Conservation (phyloP, 2,329 filamentous ascomycete species). For the Elsinoe necatrix region DNA sequence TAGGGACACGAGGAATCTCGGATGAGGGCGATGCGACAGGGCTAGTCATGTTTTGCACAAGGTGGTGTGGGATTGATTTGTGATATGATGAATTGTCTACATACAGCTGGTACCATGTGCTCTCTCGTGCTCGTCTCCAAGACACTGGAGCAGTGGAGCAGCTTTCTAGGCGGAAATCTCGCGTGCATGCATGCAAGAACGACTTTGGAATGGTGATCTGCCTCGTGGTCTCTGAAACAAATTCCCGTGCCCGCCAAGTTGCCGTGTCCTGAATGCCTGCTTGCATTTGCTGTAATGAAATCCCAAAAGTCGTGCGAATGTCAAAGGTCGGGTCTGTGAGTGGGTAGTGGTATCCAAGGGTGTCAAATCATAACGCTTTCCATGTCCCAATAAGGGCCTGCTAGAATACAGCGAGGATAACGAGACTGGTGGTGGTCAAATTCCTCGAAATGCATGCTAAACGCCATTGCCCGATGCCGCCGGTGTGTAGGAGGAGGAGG, state of each 20-base stretch:
- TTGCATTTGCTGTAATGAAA: neutral
- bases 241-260: neutral
- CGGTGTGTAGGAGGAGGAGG: neutral
- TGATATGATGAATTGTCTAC: conserved; percentile 5
- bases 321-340: conserved; percentile 1
- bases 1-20: neutral
- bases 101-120: neutral
- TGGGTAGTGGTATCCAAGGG: conserved; percentile 7
- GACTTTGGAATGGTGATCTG: neutral
- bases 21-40: neutral
- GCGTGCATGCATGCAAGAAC: neutral
- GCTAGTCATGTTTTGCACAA: neutral
- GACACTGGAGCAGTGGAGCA: neutral
- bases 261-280: neutral
- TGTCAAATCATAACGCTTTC: conserved; percentile 3
- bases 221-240: neutral
- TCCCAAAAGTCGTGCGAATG: neutral
- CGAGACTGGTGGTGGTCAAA: conserved; percentile 7
- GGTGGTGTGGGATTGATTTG: neutral
- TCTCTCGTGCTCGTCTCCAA: neutral
- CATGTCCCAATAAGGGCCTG: neutral
- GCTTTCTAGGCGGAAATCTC: neutral
- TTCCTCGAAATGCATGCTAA: conserved; percentile 3
- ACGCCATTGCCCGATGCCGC: conserved; percentile 12
- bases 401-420: neutral